phyloP scores from a whole-genome alignment of 2,329 filamentous ascomycete species.

The Chaetomium olivaceum region DNA sequence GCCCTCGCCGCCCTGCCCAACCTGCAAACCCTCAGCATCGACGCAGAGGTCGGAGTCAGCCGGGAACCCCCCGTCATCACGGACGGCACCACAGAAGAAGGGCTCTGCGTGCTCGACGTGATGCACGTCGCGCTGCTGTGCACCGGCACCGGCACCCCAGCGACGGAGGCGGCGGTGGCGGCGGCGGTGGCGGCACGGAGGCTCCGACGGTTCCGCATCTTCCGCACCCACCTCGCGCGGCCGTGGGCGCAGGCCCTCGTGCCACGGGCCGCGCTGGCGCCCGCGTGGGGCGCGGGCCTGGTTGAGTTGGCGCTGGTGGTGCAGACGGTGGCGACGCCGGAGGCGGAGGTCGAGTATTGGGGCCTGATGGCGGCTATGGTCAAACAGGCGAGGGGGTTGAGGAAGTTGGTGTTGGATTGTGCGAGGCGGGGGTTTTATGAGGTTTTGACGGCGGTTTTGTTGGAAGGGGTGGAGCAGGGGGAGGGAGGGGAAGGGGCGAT shows the following conservation, averaged over 20 bases:
- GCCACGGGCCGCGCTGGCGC: slow-evolving; percentile 1
- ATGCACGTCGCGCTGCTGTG: neutral
- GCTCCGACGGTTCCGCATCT: neutral
- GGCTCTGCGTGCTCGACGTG: slow-evolving; percentile 3
- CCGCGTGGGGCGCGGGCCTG: neutral
- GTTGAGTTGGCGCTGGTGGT: neutral
- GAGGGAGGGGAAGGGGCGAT: neutral
- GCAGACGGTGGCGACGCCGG: neutral
- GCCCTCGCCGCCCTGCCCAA: neutral
- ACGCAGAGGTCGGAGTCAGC: neutral
- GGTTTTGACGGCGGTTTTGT: neutral
- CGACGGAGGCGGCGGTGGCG: too few relatives aligned
- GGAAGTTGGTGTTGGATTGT: neutral
- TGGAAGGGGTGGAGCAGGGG: neutral
- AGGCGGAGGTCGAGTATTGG: neutral
- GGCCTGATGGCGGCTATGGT: neutral
- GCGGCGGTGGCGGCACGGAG: too few relatives aligned
- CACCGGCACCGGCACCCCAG: neutral
- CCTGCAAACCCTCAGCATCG: slow-evolving; percentile 3
- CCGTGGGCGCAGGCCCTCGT: neutral
- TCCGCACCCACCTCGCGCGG: neutral
- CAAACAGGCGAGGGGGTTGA: neutral
- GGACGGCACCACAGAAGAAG: too few relatives aligned
- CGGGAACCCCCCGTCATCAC: neutral
- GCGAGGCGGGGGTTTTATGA: neutral